Percentiles rank a stretch among this genome's conserved stretches.
Evolutionary conservation across 116 monocot genomes (phyloP).

Genomic region (Phalaenopsis hybrid): DNA sequence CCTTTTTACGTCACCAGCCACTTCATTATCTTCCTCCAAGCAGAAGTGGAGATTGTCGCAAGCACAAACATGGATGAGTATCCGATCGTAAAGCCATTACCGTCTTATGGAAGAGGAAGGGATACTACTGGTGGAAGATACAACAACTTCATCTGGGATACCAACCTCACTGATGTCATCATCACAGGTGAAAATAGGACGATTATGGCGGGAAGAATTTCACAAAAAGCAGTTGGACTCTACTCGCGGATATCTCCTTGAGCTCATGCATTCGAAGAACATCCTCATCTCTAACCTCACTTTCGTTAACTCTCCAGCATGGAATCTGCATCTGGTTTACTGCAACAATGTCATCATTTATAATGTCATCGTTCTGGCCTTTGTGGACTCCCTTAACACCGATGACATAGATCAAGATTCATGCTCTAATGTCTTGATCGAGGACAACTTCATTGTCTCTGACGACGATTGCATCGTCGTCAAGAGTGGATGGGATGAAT

Average conservation of each 20-base stretch:
- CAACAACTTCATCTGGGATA: conserved; percentile 63
- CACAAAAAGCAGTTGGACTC: conserved; percentile 29
- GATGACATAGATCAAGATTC: conserved; percentile 83
- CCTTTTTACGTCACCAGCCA: conserved; percentile 63
- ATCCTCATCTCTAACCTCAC: conserved; percentile 65
- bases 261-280: conserved; percentile 43
- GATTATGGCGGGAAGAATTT: conserved; percentile 57
- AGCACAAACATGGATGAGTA: conserved; percentile 42
- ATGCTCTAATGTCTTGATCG: conserved; percentile 32
- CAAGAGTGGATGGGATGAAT: conserved; percentile 65
- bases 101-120: conserved; percentile 82
- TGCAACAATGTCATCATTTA: conserved; percentile 68
- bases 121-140: conserved; percentile 61
- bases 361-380: conserved; percentile 61
- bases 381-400: conserved; percentile 60
- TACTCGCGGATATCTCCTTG: conserved; percentile 62
- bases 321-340: conserved; percentile 81
- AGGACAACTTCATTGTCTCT: conserved; percentile 46
- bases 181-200: conserved; percentile 78
- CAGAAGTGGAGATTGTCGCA: conserved; percentile 34
- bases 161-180: conserved; percentile 79
- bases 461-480: conserved; percentile 61
- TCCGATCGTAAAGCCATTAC: conserved; percentile 73
- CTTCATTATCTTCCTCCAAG: conserved; percentile 54
- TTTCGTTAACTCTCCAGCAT: conserved; percentile 46